Conservation (phyloP, 306 rosid species). For the Dalbergia cultrata region DNA sequence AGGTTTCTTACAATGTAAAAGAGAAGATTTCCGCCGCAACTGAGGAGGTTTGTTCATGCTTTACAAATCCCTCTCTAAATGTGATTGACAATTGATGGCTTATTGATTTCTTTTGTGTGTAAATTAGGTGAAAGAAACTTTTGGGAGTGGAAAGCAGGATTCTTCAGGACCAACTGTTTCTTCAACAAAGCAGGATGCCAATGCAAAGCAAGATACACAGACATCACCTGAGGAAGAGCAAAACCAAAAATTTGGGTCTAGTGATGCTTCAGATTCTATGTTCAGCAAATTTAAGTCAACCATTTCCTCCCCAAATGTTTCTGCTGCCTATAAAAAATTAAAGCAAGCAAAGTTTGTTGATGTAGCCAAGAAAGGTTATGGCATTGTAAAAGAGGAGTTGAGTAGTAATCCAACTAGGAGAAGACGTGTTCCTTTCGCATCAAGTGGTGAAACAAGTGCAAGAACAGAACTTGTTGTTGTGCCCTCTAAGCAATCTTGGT, state of each 20-base stretch:
- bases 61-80: slow-evolving; percentile 18
- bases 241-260: slow-evolving; percentile 56
- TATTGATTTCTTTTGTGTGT: slow-evolving; percentile 34
- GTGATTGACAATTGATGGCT: slow-evolving; percentile 31
- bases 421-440: slow-evolving; percentile 62
- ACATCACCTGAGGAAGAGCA: slow-evolving; percentile 59
- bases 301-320: slow-evolving; percentile 67
- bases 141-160: slow-evolving; percentile 75
- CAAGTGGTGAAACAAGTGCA: slow-evolving; percentile 71
- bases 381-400: slow-evolving; percentile 82
- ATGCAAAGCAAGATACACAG: slow-evolving; percentile 56
- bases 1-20: slow-evolving; percentile 85
- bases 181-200: slow-evolving; percentile 59
- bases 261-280: slow-evolving; percentile 64
- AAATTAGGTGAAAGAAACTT: slow-evolving; percentile 79
- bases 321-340: slow-evolving; percentile 70
- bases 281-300: slow-evolving; percentile 79
- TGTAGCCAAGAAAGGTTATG: slow-evolving; percentile 84
- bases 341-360: slow-evolving; percentile 73
- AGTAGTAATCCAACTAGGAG: slow-evolving; percentile 68
- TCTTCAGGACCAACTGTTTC: slow-evolving; percentile 62
- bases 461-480: slow-evolving; percentile 72
- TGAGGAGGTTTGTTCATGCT: slow-evolving; percentile 72
- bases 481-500: slow-evolving; percentile 74
- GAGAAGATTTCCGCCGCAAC: slow-evolving; percentile 88